Base-by-base conservation (phyloP, 768 basidiomycete genomes). In the Sistotremastrum suecicum region DNA sequence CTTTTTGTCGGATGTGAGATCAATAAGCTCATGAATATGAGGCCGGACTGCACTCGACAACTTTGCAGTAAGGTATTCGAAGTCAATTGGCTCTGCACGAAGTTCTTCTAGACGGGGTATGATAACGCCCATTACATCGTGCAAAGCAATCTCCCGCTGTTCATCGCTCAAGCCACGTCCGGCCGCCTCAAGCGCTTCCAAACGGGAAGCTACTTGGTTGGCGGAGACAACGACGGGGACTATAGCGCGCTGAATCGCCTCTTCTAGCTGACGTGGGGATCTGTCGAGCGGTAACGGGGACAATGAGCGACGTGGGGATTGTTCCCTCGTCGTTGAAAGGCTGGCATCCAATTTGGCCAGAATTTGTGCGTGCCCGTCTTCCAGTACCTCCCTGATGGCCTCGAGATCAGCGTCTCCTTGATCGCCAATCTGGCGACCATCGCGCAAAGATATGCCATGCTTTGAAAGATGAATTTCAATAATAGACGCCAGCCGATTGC, bases 1-100 rank as follows among this genome's bases (percentile, higher is more conserved):
- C 34, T 83, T 74, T 59, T 90, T 90, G 58, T 90, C 87, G 0
- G 83, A 86, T 30, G 87, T 80, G 42, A 90, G 72, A 57, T 90
- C 87, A 50, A 90, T 90, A 48, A 90, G 76, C 53, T 90, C 85
- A 2, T 84, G 76, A 29, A 90, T 87, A 51, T 88, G 82, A 5
- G 87, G 87, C 54, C 89, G 88, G 56, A 90, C 87, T 0, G 87
- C 83, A 59, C 90, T 83, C 28, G 81, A 72, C 10, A 90, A 74
- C 53, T 76, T 76, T 39, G 66, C 68, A 2, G 87, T 90, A 48
- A 90, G 65, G 51, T 71, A 68, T 34, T 87, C 83, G 54, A 89
- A 85, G 56, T 90, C 85, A 41, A 90, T 68, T 8, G 76, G 66
- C 44, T 84, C 83, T 30, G 72, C 65, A 30, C 73, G 78, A 20